phyloP scores from a whole-genome alignment of 441 rosid species.

The Brassica balearica region DNA sequence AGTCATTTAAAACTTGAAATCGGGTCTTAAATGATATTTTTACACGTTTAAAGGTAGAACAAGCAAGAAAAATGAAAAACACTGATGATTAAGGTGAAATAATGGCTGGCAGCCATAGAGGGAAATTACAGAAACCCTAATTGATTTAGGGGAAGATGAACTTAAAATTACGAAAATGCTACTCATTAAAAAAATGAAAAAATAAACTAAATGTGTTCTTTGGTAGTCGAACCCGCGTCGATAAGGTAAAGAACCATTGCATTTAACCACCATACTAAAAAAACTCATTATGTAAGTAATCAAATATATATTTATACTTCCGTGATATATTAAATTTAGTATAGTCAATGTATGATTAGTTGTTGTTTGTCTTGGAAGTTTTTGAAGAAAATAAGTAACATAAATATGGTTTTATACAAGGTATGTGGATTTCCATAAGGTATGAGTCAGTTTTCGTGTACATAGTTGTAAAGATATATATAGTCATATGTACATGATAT shows the following conservation, averaged over 20 bases:
- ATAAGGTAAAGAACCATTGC: neutral
- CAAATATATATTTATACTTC: no score
- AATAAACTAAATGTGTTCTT: no score
- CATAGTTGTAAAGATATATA: neutral
- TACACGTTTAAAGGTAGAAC: neutral
- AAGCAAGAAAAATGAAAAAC: neutral
- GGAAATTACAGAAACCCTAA: neutral
- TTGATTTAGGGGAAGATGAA: neutral
- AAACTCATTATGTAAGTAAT: neutral
- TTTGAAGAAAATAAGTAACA: neutral
- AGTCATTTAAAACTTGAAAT: neutral
- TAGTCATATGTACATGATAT: neutral
- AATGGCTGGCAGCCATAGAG: neutral
- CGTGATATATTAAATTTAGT: neutral
- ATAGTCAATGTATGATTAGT: neutral
- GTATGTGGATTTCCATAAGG: neutral
- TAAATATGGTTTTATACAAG: neutral
- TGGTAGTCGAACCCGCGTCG: neutral
- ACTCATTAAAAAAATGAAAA: neutral
- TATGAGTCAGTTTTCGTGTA: neutral
- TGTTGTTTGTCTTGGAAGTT: neutral
- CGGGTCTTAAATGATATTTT: neutral
- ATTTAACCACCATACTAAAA: neutral
- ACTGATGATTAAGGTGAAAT: neutral
- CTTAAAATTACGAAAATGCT: neutral